Evolutionary conservation across 2,329 filamentous ascomycete species (phyloP).

Genomic region (Corniculantispora saksenae): DNA sequence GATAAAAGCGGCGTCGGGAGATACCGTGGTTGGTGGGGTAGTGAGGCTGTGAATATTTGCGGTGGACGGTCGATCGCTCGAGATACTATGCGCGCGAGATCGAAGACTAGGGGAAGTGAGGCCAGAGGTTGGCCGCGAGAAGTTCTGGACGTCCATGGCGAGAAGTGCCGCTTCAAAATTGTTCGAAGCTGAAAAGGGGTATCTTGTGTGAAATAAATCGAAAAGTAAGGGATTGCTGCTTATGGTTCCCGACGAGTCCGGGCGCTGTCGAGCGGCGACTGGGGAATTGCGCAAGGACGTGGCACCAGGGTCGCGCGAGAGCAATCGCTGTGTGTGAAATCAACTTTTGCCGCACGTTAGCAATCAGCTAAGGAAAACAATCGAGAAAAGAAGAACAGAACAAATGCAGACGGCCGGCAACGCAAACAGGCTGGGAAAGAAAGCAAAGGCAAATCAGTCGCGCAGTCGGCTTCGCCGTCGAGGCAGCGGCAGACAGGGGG

Average conservation of each 20-base stretch:
- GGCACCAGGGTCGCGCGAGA: conserved; percentile 10
- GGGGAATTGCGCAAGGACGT: conserved; percentile 4
- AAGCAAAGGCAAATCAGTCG: not conserved
- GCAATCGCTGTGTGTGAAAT: conserved; percentile 14
- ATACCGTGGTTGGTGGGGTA: conserved; percentile 67
- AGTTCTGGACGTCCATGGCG: conserved; percentile 7
- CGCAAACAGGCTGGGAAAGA: not conserved
- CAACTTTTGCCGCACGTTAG: conserved; percentile 8
- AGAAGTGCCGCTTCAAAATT: not conserved
- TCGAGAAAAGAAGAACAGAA: not conserved
- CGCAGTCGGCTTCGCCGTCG: not conserved
- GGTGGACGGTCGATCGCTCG: conserved; percentile 69
- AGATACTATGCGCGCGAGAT: conserved; percentile 64
- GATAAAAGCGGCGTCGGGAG: conserved; percentile 83
- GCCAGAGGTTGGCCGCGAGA: conserved; percentile 37
- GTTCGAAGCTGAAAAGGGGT: not conserved
- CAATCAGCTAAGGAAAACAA: conserved; percentile 7
- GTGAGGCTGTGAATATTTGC: conserved; percentile 58
- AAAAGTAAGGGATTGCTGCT: not conserved
- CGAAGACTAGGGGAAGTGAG: conserved; percentile 37
- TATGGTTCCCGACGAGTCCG: not conserved
- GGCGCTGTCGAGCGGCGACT: not conserved
- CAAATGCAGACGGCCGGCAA: not conserved
- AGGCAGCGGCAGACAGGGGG: conserved; percentile 7
- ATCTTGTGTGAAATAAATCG: not conserved